Conservation (phyloP, 2,329 filamentous ascomycete genomes). For the Botrytis fabae region DNA sequence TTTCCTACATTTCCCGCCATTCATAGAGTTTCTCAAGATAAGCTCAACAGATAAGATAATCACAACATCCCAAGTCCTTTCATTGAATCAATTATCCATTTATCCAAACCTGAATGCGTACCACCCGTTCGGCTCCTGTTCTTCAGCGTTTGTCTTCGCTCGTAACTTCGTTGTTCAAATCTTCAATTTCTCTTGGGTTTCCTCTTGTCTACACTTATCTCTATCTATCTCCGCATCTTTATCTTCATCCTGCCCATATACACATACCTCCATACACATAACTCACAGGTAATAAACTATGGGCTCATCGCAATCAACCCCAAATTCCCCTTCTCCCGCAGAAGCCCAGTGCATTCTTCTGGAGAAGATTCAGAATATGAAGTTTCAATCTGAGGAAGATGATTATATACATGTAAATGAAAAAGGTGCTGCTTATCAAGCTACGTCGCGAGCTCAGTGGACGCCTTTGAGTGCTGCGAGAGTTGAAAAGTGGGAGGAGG, state of each 20-base stretch:
- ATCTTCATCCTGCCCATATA: too few species aligned
- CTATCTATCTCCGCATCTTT: not conserved
- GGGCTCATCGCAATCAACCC: conserved; percentile 5
- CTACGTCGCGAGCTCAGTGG: conserved; percentile 42
- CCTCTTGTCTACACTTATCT: not conserved
- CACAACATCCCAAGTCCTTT: not conserved
- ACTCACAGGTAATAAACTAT: not conserved
- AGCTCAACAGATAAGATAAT: not conserved
- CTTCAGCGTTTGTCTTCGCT: not conserved
- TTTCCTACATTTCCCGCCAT: not conserved
- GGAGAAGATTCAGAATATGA: not conserved
- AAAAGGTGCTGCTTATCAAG: not conserved
- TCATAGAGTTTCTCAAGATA: not conserved
- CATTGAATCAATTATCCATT: not conserved
- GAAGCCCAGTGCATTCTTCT: not conserved
- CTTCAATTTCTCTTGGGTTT: not conserved
- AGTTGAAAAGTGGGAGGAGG: conserved; percentile 59
- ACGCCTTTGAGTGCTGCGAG: conserved; percentile 50
- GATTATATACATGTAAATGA: conserved; percentile 53
- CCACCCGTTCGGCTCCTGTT: not conserved
- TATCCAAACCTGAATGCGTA: not conserved
- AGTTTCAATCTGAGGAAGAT: not conserved
- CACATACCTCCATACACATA: not conserved
- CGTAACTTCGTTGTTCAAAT: not conserved
- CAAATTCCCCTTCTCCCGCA: not conserved